These are phyloP conservation scores for Juglanconis oblonga DNA, from an alignment of 2,329 filamentous ascomycete species.

Conservation along the genomic window DNA sequence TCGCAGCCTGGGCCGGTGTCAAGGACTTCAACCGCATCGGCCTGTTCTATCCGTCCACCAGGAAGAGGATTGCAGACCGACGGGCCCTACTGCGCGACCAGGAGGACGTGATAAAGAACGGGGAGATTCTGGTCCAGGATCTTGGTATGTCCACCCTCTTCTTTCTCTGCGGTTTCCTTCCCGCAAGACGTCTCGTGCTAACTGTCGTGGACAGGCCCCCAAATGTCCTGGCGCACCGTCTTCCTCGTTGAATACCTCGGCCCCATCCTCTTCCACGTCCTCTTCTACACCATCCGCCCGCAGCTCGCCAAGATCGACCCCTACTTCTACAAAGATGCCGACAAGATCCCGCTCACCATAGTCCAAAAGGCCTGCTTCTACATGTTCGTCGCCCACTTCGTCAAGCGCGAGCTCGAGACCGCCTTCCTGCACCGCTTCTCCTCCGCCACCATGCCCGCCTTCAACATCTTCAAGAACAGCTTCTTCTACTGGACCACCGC, in stretches of 20 bases:
- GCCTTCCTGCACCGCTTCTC: slow-evolving; percentile 95
- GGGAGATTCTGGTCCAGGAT: slow-evolving; percentile 83
- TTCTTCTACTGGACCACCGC: slow-evolving; percentile 89
- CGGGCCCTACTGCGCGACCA: slow-evolving; percentile 50
- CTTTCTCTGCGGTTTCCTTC: background rate
- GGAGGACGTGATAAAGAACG: slow-evolving; percentile 43
- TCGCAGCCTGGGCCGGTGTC: slow-evolving; percentile 51
- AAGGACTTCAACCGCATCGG: slow-evolving; percentile 61
- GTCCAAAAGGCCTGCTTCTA: slow-evolving; percentile 71
- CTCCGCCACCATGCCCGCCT: slow-evolving; percentile 84
- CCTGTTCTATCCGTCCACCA: slow-evolving; percentile 57
- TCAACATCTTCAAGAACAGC: slow-evolving; percentile 93
- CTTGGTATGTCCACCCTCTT: slow-evolving; percentile 59
- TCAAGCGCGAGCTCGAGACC: slow-evolving; percentile 95
- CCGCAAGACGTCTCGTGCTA: background rate
- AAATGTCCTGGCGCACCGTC: slow-evolving; percentile 90
- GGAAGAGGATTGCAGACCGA: slow-evolving; percentile 63
- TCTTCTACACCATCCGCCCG: slow-evolving; percentile 69
- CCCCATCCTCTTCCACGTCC: slow-evolving; percentile 80
- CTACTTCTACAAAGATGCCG: slow-evolving; percentile 40
- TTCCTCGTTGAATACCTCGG: slow-evolving; percentile 95
- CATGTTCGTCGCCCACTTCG: slow-evolving; percentile 78
- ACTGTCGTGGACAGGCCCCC: slow-evolving; percentile 59
- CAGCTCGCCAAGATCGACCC: slow-evolving; percentile 60
- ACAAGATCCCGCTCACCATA: slow-evolving; percentile 53